phyloP scores from a whole-genome alignment of 1,139 yeast species.

The Taiozyma sp. region DNA sequence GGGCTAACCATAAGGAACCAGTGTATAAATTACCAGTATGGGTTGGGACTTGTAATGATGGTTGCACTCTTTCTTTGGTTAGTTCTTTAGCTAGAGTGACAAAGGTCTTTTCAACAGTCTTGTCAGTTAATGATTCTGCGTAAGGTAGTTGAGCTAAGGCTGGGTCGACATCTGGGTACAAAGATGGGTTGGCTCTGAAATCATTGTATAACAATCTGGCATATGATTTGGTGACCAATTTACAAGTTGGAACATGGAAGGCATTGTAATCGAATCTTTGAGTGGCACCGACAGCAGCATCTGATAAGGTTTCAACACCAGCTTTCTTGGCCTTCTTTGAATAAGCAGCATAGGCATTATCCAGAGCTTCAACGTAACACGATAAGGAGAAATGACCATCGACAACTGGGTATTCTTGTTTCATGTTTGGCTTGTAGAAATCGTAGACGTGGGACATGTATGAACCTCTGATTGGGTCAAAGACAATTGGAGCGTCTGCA shows the following conservation, averaged over 20 bases:
- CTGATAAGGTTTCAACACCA: constrained; percentile 36
- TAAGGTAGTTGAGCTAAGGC: constrained; percentile 57
- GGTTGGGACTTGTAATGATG: constrained; percentile 85
- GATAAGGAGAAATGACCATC: constrained; percentile 95
- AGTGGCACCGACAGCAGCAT: constrained; percentile 56
- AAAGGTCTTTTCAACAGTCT: constrained; percentile 79
- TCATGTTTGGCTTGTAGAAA: constrained; percentile 96
- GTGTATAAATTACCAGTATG: constrained; percentile 99
- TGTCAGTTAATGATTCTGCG: constrained; percentile 78
- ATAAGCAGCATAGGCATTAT: constrained; percentile 78
- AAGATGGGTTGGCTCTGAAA: constrained; percentile 57
- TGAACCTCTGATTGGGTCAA: constrained; percentile 85
- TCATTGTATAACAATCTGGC: constrained; percentile 93
- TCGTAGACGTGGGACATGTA: constrained; percentile 97
- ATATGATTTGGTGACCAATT: constrained; percentile 87
- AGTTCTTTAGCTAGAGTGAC: constrained; percentile 73
- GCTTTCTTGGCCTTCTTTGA: constrained; percentile 71
- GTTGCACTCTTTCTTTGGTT: constrained; percentile 66
- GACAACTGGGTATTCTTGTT: constrained; percentile 94
- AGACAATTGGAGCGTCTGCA: constrained; percentile 95
- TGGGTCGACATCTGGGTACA: constrained; percentile 62
- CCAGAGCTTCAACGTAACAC: constrained; percentile 93
- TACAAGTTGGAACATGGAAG: constrained; percentile 98
- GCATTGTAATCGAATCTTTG: constrained; percentile 88
- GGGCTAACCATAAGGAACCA: constrained; percentile 86